A percentile compares a stretch with the other conserved stretches of the same genome.
phyloP scores from a whole-genome alignment of 257 asterid genomes.

The Ehretia macrophylla region DNA sequence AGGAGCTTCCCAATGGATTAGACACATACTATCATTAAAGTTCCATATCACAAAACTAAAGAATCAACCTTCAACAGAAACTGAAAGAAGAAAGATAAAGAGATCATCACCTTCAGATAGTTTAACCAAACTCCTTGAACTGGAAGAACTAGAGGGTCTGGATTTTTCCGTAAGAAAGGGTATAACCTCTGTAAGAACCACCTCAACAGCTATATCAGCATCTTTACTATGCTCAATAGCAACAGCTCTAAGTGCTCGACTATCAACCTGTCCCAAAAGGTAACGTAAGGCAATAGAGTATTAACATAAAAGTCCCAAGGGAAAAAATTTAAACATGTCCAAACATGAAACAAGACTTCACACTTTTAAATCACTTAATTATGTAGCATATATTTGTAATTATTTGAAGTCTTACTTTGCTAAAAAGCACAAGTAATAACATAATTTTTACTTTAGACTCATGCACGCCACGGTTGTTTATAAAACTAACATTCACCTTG shows the following conservation, averaged over 20 bases:
- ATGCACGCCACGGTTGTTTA: too few species aligned
- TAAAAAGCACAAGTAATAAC: too few species aligned
- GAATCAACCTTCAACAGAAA: slow-evolving; percentile 4
- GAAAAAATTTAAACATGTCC: neutral
- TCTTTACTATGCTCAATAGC: slow-evolving; percentile 77
- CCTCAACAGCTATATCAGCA: slow-evolving; percentile 56
- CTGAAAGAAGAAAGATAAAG: neutral
- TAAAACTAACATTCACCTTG: too few species aligned
- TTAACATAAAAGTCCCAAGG: neutral
- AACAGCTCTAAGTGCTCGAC: slow-evolving; percentile 72
- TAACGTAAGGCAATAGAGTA: neutral
- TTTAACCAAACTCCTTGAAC: slow-evolving; percentile 14
- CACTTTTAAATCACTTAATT: too few species aligned
- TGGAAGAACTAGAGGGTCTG: slow-evolving; percentile 22
- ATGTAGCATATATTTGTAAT: too few species aligned
- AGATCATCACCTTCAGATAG: slow-evolving; percentile 34
- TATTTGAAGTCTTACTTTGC: too few species aligned
- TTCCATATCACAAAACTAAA: slow-evolving; percentile 3
- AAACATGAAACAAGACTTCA: too few species aligned
- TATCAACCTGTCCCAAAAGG: slow-evolving; percentile 51
- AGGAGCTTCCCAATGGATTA: neutral
- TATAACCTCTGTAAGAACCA: slow-evolving; percentile 61
- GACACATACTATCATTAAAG: neutral
- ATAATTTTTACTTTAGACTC: too few species aligned
- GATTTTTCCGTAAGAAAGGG: slow-evolving; percentile 50